phyloP scores from a whole-genome alignment of 441 rosid species.

The Erysimum pusillum region DNA sequence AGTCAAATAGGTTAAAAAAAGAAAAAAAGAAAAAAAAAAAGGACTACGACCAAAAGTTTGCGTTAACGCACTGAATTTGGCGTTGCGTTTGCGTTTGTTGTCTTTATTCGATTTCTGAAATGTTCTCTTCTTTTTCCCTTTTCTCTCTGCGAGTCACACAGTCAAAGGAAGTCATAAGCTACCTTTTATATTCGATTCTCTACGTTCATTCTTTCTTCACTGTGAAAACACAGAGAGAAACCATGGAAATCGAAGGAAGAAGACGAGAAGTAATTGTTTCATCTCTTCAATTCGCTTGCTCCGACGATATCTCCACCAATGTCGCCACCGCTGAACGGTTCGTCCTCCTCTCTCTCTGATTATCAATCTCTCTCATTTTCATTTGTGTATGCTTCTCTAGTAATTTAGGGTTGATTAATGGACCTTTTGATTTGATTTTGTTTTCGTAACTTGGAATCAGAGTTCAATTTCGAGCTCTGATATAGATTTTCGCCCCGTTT shows the following conservation, averaged over 20 bases:
- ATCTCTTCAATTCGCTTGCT: conserved; percentile 70
- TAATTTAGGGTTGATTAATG: neutral
- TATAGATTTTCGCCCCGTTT: neutral
- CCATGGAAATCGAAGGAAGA: conserved; percentile 31
- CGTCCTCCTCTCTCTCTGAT: neutral
- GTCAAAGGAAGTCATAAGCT: neutral
- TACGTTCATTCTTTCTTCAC: neutral
- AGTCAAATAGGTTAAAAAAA: too few relatives aligned
- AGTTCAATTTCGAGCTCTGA: neutral
- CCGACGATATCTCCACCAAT: conserved; percentile 65
- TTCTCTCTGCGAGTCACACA: neutral
- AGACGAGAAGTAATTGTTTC: conserved; percentile 57
- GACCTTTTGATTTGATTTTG: too few relatives aligned
- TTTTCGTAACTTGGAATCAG: neutral
- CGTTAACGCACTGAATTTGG: too few relatives aligned
- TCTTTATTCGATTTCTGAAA: neutral
- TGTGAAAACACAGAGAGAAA: neutral
- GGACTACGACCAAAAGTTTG: neutral
- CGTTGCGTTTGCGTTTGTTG: neutral
- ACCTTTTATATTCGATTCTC: neutral
- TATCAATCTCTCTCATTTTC: neutral
- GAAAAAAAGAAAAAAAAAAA: too few relatives aligned
- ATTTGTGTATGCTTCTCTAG: neutral
- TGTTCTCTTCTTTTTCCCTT: neutral
- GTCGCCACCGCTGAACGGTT: conserved; percentile 70